phyloP scores from a whole-genome alignment of 169 alveolate genomes.

The Babesia ovis region DNA sequence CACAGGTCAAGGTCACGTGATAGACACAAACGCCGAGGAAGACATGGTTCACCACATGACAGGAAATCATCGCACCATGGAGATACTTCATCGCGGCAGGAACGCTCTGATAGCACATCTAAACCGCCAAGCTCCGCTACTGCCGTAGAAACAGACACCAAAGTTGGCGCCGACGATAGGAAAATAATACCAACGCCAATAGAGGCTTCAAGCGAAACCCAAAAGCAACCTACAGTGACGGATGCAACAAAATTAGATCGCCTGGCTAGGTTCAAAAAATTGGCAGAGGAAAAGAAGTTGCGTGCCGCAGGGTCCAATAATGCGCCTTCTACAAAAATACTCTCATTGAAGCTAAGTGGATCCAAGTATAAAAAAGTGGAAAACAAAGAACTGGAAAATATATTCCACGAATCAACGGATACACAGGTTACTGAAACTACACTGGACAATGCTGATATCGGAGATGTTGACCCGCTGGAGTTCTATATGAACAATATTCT shows the following conservation, averaged over 20 bases:
- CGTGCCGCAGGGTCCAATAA: not conserved
- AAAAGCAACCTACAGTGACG: slow-evolving; percentile 1
- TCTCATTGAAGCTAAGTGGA: slow-evolving; percentile 30
- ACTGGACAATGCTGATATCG: slow-evolving; percentile 6
- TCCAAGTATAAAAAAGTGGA: slow-evolving; percentile 27
- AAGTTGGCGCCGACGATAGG: not conserved
- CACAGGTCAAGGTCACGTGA: slow-evolving; percentile 19
- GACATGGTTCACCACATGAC: not conserved
- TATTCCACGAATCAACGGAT: slow-evolving; percentile 40
- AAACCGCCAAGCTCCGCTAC: not conserved
- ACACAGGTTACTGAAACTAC: slow-evolving; percentile 1
- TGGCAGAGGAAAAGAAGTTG: slow-evolving; percentile 49
- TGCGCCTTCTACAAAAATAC: slow-evolving; percentile 11
- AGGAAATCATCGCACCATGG: not conserved
- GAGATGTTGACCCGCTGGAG: slow-evolving; percentile 51
- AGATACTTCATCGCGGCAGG: not conserved
- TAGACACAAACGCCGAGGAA: not conserved
- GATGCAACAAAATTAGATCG: slow-evolving; percentile 57
- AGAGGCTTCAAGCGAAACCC: not conserved
- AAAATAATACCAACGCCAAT: not conserved
- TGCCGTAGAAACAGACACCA: not conserved
- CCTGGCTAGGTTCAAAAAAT: slow-evolving; percentile 59
- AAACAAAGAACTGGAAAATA: slow-evolving; percentile 21
- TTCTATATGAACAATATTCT: slow-evolving; percentile 36
- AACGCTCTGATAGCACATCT: not conserved